phyloP scores from a whole-genome alignment of 768 basidiomycete genomes.

The Gymnopilus junonius region DNA sequence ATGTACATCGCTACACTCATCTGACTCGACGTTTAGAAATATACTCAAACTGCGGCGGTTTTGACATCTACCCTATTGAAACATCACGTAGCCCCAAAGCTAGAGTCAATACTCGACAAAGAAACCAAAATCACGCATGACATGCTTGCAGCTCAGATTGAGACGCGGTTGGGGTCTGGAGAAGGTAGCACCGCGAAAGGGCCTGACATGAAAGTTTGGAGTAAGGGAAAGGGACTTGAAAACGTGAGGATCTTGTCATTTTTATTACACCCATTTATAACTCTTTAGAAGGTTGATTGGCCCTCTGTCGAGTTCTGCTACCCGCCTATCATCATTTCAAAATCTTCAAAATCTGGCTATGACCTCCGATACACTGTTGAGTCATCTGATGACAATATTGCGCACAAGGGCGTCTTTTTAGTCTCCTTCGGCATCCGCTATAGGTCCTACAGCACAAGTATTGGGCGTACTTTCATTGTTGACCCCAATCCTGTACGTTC shows the following conservation, averaged over 20 bases:
- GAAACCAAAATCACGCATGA: constrained; percentile 93
- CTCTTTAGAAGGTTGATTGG: constrained; percentile 75
- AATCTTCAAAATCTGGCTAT: constrained; percentile 80
- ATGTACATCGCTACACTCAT: neutral
- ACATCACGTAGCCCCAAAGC: constrained; percentile 84
- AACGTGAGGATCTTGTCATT: constrained; percentile 58
- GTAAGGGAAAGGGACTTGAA: constrained; percentile 70
- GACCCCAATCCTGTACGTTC: constrained; percentile 79
- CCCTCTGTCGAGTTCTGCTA: constrained; percentile 92
- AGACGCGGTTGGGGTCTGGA: constrained; percentile 85
- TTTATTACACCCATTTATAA: constrained; percentile 6
- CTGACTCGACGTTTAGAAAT: constrained; percentile 58
- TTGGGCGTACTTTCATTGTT: constrained; percentile 94
- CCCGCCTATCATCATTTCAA: constrained; percentile 94
- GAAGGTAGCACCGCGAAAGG: constrained; percentile 78
- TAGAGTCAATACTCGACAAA: constrained; percentile 90
- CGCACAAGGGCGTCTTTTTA: constrained; percentile 87
- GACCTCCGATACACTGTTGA: constrained; percentile 88
- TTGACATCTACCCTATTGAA: constrained; percentile 86
- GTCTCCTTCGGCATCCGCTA: constrained; percentile 90
- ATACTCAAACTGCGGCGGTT: constrained; percentile 69
- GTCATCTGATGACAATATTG: constrained; percentile 81
- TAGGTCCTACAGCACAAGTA: constrained; percentile 90
- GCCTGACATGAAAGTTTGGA: constrained; percentile 94
- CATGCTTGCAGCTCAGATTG: constrained; percentile 82